Evolutionary conservation across 2,329 filamentous ascomycete genomes (phyloP).

Genomic region (Botrytis byssoidea): DNA sequence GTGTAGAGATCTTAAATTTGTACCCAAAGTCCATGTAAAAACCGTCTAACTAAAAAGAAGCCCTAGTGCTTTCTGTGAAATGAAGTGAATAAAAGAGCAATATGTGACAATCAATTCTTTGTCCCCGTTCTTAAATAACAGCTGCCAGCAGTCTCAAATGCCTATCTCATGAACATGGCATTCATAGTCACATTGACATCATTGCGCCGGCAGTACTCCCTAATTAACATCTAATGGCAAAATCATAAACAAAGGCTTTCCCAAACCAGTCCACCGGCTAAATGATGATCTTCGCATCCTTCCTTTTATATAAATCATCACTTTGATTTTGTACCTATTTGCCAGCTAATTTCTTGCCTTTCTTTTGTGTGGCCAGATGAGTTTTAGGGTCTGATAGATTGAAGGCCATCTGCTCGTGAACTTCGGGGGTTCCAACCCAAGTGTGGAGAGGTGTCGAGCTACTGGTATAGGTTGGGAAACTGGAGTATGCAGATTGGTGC

Average conservation of each 20-base stretch:
- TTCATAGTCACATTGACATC: background rate
- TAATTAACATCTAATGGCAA: background rate
- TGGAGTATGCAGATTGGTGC: background rate
- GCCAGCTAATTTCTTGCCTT: background rate
- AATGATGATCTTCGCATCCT: background rate
- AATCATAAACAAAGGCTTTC: background rate
- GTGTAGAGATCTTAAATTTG: background rate
- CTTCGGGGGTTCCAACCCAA: background rate
- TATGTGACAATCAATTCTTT: background rate
- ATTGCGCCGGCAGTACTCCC: background rate
- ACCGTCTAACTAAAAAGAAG: background rate
- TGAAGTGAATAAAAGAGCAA: background rate
- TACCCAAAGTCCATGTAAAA: background rate
- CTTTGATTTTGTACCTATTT: background rate
- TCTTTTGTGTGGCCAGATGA: background rate
- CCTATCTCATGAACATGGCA: background rate
- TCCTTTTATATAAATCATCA: background rate
- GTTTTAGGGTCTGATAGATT: background rate
- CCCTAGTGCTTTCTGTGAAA: background rate
- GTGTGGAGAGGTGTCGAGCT: background rate
- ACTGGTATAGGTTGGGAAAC: background rate
- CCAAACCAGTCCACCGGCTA: background rate
- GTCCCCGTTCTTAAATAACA: background rate
- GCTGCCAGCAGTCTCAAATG: background rate
- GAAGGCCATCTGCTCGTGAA: slow-evolving; percentile 7